Base-by-base conservation (phyloP, 2,329 filamentous ascomycete species). In the Xylaria sp. region DNA sequence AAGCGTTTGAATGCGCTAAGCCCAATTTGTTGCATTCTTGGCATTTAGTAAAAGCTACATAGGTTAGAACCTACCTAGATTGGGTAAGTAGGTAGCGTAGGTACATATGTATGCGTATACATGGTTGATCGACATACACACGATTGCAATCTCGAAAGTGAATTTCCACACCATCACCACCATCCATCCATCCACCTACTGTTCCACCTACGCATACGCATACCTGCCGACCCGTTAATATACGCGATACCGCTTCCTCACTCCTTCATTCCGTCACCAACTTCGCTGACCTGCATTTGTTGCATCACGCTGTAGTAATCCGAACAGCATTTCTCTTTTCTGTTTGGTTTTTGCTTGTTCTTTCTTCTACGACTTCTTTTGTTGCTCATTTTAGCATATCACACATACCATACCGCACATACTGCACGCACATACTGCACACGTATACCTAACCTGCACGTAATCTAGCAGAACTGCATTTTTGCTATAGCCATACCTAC, bases 41-140 rank as follows among this genome's bases (percentile, higher is more conserved):
- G n/a, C n/a, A n/a, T n/a, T n/a, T n/a, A n/a, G n/a, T n/a, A n/a
- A n/a, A n/a, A n/a, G n/a, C n/a, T n/a, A n/a, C n/a, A 9, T 20
- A 44, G 42, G 42, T 44, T 44, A 22, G 42, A 20, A 39, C 20
- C 11, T 39, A 38, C n/a, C 31, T 25, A 25, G 9, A 36, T 31
- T n/a, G n/a, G 27, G 49, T 56, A 33, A 9, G 15, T 20, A 45
- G 20, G 42, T 13, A 45, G 42, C 22, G 7, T 44, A 20, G 29
- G 29, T 56, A 29, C 15, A 31, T 45, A 29, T 33, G 25, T 15
- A n/a, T n/a, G n/a, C n/a, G n/a, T n/a, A n/a, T n/a, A n/a, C n/a
- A n/a, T 31, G 10, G 45, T 36, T 13, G 61, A 63, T 63, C 61
- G 47, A 59, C 61, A 58, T 59, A 42, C 39, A 54, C 62, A 54